Conservation (phyloP, 2,329 filamentous ascomycete species). For the Chrysoporthe deuterocubensis region DNA sequence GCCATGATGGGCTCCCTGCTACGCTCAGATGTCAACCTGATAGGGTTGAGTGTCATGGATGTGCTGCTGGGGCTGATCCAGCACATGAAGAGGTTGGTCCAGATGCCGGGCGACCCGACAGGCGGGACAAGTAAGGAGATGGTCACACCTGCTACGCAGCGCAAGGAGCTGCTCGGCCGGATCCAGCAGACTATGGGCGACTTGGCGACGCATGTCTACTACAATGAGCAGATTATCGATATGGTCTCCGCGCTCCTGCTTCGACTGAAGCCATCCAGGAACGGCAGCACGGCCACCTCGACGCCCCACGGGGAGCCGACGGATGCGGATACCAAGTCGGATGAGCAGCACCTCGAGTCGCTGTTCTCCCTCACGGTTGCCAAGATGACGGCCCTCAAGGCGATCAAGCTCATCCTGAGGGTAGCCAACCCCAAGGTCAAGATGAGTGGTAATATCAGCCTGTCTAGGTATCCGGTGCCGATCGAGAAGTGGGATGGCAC, state of each 20-base stretch:
- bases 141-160: conserved; percentile 48
- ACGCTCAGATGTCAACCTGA: conserved; percentile 87
- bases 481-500: conserved; percentile 94
- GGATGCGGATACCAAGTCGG: conserved; percentile 44
- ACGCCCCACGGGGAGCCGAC: conserved; percentile 53
- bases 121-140: conserved; percentile 37
- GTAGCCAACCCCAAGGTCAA: conserved; percentile 75
- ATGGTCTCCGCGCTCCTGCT: conserved; percentile 84
- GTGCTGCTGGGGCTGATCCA: conserved; percentile 83
- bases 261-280: conserved; percentile 70
- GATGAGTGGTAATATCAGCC: conserved; percentile 60
- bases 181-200: conserved; percentile 87
- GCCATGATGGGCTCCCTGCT: conserved; percentile 82
- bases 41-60: conserved; percentile 95
- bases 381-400: conserved; percentile 70
- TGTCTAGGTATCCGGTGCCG: conserved; percentile 75
- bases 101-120: conserved; percentile 55
- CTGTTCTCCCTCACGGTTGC: conserved; percentile 59
- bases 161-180: conserved; percentile 67
- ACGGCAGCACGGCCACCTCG: conserved; percentile 46
- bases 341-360: conserved; percentile 52
- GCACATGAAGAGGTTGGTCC: conserved; percentile 78
- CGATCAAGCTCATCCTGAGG: conserved; percentile 80
- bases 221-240: conserved; percentile 92
- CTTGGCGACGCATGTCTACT: conserved; percentile 93